Evolutionary conservation across 768 basidiomycete genomes (phyloP).

Genomic region (Lyophyllum shimeji): DNA sequence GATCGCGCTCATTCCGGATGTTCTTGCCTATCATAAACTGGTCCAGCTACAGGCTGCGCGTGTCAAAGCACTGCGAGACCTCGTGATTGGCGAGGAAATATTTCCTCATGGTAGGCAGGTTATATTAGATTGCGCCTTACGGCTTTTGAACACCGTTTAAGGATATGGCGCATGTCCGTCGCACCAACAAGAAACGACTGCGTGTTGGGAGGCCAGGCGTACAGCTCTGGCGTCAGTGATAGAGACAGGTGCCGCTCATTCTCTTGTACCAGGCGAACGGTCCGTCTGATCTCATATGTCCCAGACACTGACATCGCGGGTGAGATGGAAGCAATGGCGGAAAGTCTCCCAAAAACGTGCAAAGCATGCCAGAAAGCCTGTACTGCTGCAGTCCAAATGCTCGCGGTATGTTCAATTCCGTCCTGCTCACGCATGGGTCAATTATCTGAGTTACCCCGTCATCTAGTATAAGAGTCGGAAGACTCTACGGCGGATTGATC

Average conservation of each 20-base stretch:
- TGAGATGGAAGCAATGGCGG: slow-evolving; percentile 58
- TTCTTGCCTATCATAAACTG: slow-evolving; percentile 63
- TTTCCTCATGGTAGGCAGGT: slow-evolving; percentile 60
- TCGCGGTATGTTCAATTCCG: slow-evolving; percentile 44
- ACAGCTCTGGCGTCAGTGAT: slow-evolving; percentile 43
- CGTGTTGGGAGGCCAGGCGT: slow-evolving; percentile 53
- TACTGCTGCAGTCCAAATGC: slow-evolving; percentile 66
- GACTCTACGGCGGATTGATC: slow-evolving; percentile 51
- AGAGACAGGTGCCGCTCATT: slow-evolving; percentile 45
- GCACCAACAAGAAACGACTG: slow-evolving; percentile 45
- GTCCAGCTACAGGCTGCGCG: slow-evolving; percentile 59
- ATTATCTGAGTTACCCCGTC: slow-evolving; percentile 14
- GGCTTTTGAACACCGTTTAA: not conserved
- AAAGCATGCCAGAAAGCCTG: slow-evolving; percentile 58
- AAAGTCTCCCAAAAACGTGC: slow-evolving; percentile 46
- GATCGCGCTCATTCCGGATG: slow-evolving; percentile 53
- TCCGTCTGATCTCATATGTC: slow-evolving; percentile 7
- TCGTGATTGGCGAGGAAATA: slow-evolving; percentile 58
- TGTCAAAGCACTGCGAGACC: slow-evolving; percentile 47
- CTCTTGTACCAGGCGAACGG: not conserved
- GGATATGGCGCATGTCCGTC: slow-evolving; percentile 35
- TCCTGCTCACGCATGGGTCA: not conserved
- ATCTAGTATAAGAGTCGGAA: slow-evolving; percentile 63
- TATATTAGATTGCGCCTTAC: not conserved
- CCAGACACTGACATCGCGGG: slow-evolving; percentile 65